Percentiles rank a stretch among this genome's conserved stretches.
phyloP scores from a whole-genome alignment of 1,284 basidiomycete species.

The Nidula niveotomentosa region DNA sequence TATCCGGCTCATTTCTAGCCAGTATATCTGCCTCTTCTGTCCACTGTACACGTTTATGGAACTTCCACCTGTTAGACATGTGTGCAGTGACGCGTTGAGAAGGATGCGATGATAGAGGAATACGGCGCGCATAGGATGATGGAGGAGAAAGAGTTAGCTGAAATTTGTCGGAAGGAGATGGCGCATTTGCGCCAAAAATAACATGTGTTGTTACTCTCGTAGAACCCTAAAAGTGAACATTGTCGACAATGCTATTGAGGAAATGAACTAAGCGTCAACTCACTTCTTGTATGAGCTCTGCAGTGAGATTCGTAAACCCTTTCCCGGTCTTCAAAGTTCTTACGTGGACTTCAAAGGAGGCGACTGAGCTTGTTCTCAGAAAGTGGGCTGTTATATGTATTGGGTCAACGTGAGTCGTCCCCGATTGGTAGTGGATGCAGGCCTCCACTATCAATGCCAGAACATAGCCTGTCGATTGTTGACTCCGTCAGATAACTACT shows the following conservation, averaged over 20 bases:
- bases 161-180: conserved; percentile 20
- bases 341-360: conserved; percentile 45
- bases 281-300: conserved; percentile 58
- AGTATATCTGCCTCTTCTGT: conserved; percentile 39
- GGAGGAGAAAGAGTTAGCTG: conserved; percentile 40
- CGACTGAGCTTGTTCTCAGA: conserved; percentile 39
- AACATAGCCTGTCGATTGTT: conserved; percentile 45
- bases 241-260: neutral
- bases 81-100: conserved; percentile 24
- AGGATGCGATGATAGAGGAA: conserved; percentile 55
- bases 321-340: conserved; percentile 44
- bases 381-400: conserved; percentile 62
- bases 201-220: conserved; percentile 49
- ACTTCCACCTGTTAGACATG: conserved; percentile 28
- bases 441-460: conserved; percentile 55
- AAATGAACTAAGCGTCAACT: conserved; percentile 7
- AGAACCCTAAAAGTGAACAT: conserved; percentile 31
- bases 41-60: conserved; percentile 30
- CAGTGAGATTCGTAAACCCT: conserved; percentile 52
- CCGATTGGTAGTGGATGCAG: conserved; percentile 46
- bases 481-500: neutral
- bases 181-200: conserved; percentile 52
- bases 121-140: conserved; percentile 52
- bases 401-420: conserved; percentile 47
- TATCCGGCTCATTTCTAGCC: conserved; percentile 33